These are phyloP conservation scores for Plenodomus biglobosus DNA, from an alignment of 2,329 filamentous ascomycete species.

Conservation along the genomic window DNA sequence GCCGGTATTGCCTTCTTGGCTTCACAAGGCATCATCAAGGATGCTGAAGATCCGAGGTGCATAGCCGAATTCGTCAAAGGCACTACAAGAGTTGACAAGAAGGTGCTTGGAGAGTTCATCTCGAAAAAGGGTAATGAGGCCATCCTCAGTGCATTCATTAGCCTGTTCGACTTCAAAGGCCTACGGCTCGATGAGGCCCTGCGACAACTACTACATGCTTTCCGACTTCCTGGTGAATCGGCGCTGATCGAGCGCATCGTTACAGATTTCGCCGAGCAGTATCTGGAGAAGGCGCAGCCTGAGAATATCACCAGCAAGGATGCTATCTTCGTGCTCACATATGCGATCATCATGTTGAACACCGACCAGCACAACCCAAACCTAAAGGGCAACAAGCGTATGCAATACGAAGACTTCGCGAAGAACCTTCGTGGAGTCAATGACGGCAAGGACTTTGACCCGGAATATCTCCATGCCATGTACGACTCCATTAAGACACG, in stretches of 20 bases:
- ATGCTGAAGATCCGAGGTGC: constrained; percentile 70
- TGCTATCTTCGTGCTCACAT: constrained; percentile 84
- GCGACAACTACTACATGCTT: constrained; percentile 81
- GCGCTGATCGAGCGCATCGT: constrained; percentile 91
- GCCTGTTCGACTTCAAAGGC: constrained; percentile 81
- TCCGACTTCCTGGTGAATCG: constrained; percentile 91
- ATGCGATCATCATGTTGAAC: constrained; percentile 97
- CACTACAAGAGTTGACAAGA: constrained; percentile 87
- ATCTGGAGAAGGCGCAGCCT: constrained; percentile 68
- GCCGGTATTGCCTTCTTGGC: constrained; percentile 82
- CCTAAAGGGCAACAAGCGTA: constrained; percentile 73
- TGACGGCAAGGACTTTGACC: constrained; percentile 77
- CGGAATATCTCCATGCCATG: constrained; percentile 80
- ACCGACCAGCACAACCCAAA: constrained; percentile 97
- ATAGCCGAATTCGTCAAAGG: constrained; percentile 87
- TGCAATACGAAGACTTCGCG: constrained; percentile 80
- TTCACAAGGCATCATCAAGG: constrained; percentile 80
- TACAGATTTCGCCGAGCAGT: constrained; percentile 82
- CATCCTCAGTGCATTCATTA: constrained; percentile 82
- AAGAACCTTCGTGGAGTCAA: constrained; percentile 92
- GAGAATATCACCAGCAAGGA: constrained; percentile 82
- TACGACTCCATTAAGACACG: constrained; percentile 89
- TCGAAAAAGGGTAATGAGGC: constrained; percentile 86
- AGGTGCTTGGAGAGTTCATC: constrained; percentile 85
- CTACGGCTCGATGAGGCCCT: constrained; percentile 90